phyloP scores from a whole-genome alignment of 2,329 filamentous ascomycete species.

The Sporothrix euskadiensis region DNA sequence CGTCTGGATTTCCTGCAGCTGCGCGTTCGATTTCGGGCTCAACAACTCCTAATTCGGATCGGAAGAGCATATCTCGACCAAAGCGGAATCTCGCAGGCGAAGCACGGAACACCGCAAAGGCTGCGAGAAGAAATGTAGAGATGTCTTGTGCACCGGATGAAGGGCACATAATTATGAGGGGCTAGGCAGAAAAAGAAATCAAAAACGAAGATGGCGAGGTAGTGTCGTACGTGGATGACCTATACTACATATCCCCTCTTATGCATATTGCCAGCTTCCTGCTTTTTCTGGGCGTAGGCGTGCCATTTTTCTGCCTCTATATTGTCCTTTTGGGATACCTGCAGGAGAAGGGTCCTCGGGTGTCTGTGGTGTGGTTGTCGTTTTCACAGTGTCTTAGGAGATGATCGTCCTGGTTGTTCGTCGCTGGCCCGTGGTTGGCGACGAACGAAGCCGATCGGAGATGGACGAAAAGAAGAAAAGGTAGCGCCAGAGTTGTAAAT shows the following conservation, averaged over 20 bases:
- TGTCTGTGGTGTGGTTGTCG: neutral
- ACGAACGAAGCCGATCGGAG: neutral
- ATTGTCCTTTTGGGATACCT: slow-evolving; percentile 10
- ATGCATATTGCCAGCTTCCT: slow-evolving; percentile 5
- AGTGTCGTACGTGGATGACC: slow-evolving; percentile 14
- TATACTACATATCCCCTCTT: slow-evolving; percentile 20
- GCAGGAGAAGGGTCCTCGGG: slow-evolving; percentile 9
- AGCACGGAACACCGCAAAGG: neutral
- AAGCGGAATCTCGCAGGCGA: neutral
- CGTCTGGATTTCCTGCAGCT: neutral
- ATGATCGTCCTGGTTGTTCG: neutral
- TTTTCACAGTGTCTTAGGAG: slow-evolving; percentile 12
- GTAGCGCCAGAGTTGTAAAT: neutral
- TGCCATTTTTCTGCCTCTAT: neutral
- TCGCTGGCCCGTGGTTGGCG: neutral
- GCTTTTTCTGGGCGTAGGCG: neutral
- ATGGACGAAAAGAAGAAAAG: neutral
- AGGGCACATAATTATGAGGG: neutral
- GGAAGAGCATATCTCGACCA: neutral
- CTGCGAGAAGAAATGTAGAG: neutral
- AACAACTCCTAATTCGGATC: neutral
- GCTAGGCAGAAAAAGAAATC: neutral
- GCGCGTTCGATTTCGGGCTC: neutral
- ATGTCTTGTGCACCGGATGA: neutral
- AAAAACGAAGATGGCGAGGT: neutral